These are phyloP conservation scores for Suillus variegatus DNA, from an alignment of 768 basidiomycete genomes.

Conservation along the genomic window DNA sequence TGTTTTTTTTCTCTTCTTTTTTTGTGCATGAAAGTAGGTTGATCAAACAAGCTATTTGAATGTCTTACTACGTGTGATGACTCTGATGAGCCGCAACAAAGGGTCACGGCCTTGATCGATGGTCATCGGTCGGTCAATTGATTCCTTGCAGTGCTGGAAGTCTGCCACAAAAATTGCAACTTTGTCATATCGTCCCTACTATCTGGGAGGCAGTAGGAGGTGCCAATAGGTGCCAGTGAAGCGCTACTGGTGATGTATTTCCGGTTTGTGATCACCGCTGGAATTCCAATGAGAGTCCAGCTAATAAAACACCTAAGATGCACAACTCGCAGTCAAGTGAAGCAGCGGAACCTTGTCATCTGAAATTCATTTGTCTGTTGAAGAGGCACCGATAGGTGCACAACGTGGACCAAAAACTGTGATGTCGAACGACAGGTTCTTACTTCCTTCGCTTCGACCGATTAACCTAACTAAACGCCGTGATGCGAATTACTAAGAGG, in stretches of 20 bases:
- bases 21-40: background rate
- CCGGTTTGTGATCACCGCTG: background rate
- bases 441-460: background rate
- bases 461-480: slow-evolving; percentile 6
- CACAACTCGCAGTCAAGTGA: background rate
- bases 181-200: background rate
- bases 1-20: too few relatives aligned
- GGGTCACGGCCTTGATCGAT: background rate
- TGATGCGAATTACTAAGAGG: slow-evolving; percentile 6
- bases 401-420: background rate
- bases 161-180: background rate
- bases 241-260: background rate
- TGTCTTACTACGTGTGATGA: background rate
- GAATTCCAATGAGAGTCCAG: background rate
- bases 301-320: background rate
- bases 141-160: background rate
- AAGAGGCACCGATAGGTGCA: slow-evolving; percentile 1
- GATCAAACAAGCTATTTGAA: background rate
- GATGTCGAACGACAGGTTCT: background rate
- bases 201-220: background rate
- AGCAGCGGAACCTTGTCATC: background rate
- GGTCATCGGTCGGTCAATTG: background rate
- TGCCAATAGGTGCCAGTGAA: background rate
- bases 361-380: background rate
- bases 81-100: background rate